A percentile compares a stretch with the other conserved stretches of the same genome.
These are phyloP conservation scores for Leccinum fuscescens DNA, from an alignment of 1,284 basidiomycete genomes.

Conservation along the genomic window DNA sequence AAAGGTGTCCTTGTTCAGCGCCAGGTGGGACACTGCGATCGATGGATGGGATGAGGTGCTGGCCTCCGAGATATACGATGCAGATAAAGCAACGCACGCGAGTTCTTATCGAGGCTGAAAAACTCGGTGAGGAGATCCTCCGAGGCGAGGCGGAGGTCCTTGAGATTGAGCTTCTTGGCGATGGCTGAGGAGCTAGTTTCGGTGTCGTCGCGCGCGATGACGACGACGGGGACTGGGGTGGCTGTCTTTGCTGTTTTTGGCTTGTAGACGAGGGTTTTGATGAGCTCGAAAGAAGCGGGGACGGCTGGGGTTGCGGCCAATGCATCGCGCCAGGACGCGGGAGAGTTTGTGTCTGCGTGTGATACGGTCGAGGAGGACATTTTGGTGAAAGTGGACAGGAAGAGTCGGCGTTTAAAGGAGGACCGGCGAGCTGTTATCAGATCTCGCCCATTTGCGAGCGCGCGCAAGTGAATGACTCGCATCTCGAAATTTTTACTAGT, in stretches of 20 bases:
- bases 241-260: conserved; percentile 90
- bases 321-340: conserved; percentile 66
- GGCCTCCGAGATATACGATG: background rate
- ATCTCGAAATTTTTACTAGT: conserved; percentile 20
- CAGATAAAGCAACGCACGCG: conserved; percentile 52
- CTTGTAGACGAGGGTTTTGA: conserved; percentile 87
- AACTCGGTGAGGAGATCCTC: conserved; percentile 88
- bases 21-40: conserved; percentile 72
- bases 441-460: conserved; percentile 20
- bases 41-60: background rate
- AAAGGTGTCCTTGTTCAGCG: conserved; percentile 69
- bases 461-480: conserved; percentile 23
- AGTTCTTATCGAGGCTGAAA: conserved; percentile 84
- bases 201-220: conserved; percentile 82
- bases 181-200: conserved; percentile 77
- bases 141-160: conserved; percentile 86
- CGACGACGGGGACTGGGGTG: conserved; percentile 80
- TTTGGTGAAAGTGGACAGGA: conserved; percentile 14
- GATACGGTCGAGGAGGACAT: conserved; percentile 36
- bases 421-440: conserved; percentile 19
- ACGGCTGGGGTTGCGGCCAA: conserved; percentile 47
- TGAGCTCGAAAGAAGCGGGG: conserved; percentile 63
- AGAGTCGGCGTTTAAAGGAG: conserved; percentile 9
- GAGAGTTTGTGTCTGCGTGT: conserved; percentile 60
- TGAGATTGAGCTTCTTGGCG: conserved; percentile 82